A percentile compares a stretch with the other conserved stretches of the same genome.
phyloP scores from a whole-genome alignment of 1,139 yeast genomes.

The Kodamaea suecica region DNA sequence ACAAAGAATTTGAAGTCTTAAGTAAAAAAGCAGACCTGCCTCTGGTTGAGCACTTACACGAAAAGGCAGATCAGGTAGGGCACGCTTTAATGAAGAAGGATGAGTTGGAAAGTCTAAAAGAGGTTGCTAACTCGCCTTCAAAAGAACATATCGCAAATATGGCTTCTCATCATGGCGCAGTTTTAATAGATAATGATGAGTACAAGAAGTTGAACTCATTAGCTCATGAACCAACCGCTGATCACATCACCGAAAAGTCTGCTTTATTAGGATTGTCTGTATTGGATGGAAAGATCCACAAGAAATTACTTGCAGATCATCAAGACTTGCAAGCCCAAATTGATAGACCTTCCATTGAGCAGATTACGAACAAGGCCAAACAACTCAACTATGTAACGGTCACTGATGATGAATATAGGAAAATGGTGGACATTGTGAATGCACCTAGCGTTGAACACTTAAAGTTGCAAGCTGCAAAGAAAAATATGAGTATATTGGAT shows the following conservation, averaged over 20 bases:
- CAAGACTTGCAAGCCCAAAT: conserved; percentile 12
- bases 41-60: conserved; percentile 10
- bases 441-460: conserved; percentile 25
- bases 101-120: conserved; percentile 17
- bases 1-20: conserved; percentile 13
- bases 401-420: conserved; percentile 2
- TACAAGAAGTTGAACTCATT: conserved; percentile 13
- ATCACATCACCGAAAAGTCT: conserved; percentile 11
- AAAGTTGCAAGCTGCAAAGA: conserved; percentile 16
- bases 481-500: conserved; percentile 7
- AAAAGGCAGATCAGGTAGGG: conserved; percentile 17
- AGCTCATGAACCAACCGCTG: conserved; percentile 18
- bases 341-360: conserved; percentile 15
- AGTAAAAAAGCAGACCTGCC: conserved; percentile 20
- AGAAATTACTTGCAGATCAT: conserved; percentile 10
- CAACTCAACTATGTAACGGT: conserved; percentile 5
- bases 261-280: conserved; percentile 6
- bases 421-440: conserved; percentile 7
- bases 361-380: conserved; percentile 12
- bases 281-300: conserved; percentile 7
- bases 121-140: conserved; percentile 16
- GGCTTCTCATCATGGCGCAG: conserved; percentile 19
- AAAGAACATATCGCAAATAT: conserved; percentile 15
- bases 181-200: conserved; percentile 20
- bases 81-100: conserved; percentile 16